Evolutionary conservation across 2,329 filamentous ascomycete genomes (phyloP).

Genomic region (Xylogone sp.): DNA sequence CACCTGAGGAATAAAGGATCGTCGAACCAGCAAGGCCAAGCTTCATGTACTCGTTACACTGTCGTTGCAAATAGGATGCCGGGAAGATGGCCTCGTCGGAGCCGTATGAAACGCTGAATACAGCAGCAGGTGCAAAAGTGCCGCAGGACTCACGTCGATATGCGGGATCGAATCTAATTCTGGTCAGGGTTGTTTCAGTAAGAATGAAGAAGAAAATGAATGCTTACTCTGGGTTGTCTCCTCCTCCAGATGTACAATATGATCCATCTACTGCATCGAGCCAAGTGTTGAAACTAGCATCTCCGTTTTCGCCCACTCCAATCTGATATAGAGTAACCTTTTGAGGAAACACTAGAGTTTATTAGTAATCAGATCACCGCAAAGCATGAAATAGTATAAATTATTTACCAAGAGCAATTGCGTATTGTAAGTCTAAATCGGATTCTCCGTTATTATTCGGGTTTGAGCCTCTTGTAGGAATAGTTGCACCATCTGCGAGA

Average conservation of each 20-base stretch:
- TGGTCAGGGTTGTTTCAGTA: conserved; percentile 13
- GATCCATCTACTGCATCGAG: conserved; percentile 37
- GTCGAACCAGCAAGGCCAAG: conserved; percentile 61
- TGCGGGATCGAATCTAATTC: not conserved
- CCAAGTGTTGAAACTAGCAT: conserved; percentile 14
- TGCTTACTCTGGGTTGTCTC: conserved; percentile 31
- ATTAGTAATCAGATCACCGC: not conserved
- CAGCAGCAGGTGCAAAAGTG: conserved; percentile 40
- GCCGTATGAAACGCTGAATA: conserved; percentile 53
- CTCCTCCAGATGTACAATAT: conserved; percentile 40
- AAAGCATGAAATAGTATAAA: not conserved
- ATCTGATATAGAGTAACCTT: conserved; percentile 45
- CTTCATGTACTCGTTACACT: conserved; percentile 58
- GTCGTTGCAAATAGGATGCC: conserved; percentile 50
- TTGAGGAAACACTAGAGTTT: conserved; percentile 39
- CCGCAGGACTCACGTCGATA: conserved; percentile 37
- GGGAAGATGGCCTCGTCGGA: conserved; percentile 62
- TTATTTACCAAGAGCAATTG: conserved; percentile 37
- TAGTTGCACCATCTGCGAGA: conserved; percentile 31
- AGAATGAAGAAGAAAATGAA: conserved; percentile 28
- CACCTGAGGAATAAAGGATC: conserved; percentile 56
- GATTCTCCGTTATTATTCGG: conserved; percentile 37
- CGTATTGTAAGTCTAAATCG: conserved; percentile 34
- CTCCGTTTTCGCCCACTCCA: conserved; percentile 26
- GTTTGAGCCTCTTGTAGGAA: conserved; percentile 31